These are phyloP conservation scores for Talaromyces sp. DNA, from an alignment of 2,329 filamentous ascomycete genomes.

Conservation along the genomic window DNA sequence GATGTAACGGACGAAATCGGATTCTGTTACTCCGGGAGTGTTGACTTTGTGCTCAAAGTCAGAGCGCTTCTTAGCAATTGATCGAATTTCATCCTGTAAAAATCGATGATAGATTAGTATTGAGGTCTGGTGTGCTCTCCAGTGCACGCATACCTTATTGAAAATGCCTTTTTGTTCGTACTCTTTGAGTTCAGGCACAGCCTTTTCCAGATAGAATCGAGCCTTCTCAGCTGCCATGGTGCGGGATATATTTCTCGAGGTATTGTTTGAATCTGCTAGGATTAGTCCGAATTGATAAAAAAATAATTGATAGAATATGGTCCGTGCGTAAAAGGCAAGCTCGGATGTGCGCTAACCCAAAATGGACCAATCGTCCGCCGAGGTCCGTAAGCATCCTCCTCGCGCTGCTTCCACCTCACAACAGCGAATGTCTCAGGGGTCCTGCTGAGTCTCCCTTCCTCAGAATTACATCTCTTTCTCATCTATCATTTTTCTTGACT, in stretches of 20 bases:
- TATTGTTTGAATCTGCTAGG: not conserved
- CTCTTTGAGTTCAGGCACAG: slow-evolving; percentile 86
- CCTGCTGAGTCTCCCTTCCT: not conserved
- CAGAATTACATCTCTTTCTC: not conserved
- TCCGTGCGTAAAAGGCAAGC: not conserved
- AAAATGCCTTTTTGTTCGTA: slow-evolving; percentile 93
- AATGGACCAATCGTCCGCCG: not conserved
- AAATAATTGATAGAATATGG: not conserved
- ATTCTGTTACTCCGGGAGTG: slow-evolving; percentile 69
- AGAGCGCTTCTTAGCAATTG: slow-evolving; percentile 84
- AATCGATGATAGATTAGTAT: slow-evolving; percentile 6
- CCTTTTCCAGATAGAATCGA: slow-evolving; percentile 88
- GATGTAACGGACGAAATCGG: slow-evolving; percentile 81
- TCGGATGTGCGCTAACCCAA: not conserved
- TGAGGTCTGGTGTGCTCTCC: slow-evolving; percentile 4
- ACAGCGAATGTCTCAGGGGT: slow-evolving; percentile 7
- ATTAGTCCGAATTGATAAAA: slow-evolving; percentile 3
- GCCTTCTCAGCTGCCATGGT: slow-evolving; percentile 88
- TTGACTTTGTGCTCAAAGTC: slow-evolving; percentile 91
- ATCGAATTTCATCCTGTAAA: slow-evolving; percentile 78
- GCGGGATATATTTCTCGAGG: slow-evolving; percentile 3
- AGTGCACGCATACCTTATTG: slow-evolving; percentile 55
- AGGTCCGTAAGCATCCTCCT: not conserved
- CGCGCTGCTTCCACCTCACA: not conserved
- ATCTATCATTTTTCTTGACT: slow-evolving; percentile 18